Percentiles rank a stretch among this genome's conserved stretches.
Evolutionary conservation across 371 early-diverging fungal genomes (phyloP).

Genomic region (Lichtheimia corymbifera): DNA sequence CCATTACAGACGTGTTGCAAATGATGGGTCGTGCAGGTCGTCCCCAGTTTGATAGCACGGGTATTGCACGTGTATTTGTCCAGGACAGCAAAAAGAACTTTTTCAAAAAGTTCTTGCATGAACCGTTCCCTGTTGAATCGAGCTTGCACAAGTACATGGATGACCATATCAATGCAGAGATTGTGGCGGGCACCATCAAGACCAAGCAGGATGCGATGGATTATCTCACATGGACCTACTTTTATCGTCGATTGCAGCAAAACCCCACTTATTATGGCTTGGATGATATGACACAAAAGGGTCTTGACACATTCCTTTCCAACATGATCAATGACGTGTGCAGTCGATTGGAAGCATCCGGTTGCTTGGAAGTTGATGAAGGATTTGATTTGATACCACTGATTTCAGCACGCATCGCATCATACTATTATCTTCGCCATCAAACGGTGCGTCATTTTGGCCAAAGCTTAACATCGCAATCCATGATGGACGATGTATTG

Average conservation of each 20-base stretch:
- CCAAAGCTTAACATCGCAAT: conserved; percentile 45
- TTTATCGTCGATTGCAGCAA: conserved; percentile 85
- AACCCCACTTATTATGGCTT: conserved; percentile 96
- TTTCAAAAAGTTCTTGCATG: conserved; percentile 95
- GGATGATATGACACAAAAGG: conserved; percentile 68
- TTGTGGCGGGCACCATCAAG: conserved; percentile 82
- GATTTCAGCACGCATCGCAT: conserved; percentile 79
- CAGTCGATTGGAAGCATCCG: conserved; percentile 62
- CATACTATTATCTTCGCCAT: conserved; percentile 88
- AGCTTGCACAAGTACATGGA: conserved; percentile 74
- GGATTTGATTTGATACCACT: conserved; percentile 69
- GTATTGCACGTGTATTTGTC: conserved; percentile 86
- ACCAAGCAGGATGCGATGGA: conserved; percentile 92
- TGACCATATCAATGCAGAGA: conserved; percentile 93
- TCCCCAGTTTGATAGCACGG: conserved; percentile 94
- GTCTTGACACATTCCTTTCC: conserved; percentile 76
- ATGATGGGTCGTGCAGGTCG: conserved; percentile 99
- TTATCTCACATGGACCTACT: conserved; percentile 94
- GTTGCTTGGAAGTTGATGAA: conserved; percentile 71
- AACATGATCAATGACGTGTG: conserved; percentile 73
- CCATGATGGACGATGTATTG: conserved; percentile 63
- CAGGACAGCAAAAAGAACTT: conserved; percentile 93
- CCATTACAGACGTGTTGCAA: conserved; percentile 95
- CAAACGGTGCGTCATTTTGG: conserved; percentile 74
- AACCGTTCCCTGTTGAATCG: conserved; percentile 90